Conservation (phyloP, 306 rosid species). For the Medicago arabica region DNA sequence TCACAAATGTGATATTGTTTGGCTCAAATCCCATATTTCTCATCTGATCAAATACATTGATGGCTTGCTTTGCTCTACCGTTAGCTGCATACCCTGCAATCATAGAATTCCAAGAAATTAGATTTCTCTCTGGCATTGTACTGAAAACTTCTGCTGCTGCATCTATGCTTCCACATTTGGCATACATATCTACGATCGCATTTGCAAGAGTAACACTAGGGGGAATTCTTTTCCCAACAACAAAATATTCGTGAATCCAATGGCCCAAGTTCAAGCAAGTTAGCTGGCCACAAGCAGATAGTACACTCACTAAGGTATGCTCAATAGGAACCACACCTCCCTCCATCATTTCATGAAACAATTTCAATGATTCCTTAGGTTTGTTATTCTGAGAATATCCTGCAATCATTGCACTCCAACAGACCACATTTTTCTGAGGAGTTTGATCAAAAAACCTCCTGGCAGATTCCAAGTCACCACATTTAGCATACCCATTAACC, state of each 20-base stretch:
- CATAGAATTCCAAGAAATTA: conserved; percentile 81
- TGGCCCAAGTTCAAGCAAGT: conserved; percentile 65
- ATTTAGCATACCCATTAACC: conserved; percentile 81
- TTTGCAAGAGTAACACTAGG: conserved; percentile 60
- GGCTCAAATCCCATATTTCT: conserved; percentile 50
- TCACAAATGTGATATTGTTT: conserved; percentile 64
- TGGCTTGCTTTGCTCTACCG: conserved; percentile 62
- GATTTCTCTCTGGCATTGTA: conserved; percentile 53
- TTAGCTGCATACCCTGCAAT: conserved; percentile 71
- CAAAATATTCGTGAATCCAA: conserved; percentile 58
- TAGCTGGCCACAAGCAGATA: conserved; percentile 78
- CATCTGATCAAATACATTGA: conserved; percentile 63
- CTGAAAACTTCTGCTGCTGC: conserved; percentile 58
- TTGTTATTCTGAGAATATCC: conserved; percentile 76
- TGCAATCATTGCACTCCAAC: conserved; percentile 81
- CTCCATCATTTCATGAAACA: conserved; percentile 65
- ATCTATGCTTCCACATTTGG: conserved; percentile 73
- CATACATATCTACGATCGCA: conserved; percentile 76
- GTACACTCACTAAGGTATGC: conserved; percentile 73
- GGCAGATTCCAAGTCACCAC: conserved; percentile 71
- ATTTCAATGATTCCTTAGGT: conserved; percentile 65
- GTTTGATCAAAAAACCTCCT: conserved; percentile 61
- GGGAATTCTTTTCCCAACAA: conserved; percentile 40
- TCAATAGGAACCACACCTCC: conserved; percentile 54
- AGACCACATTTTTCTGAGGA: conserved; percentile 69